phyloP scores from a whole-genome alignment of 2,329 filamentous ascomycete species.

The Trichoderma sp. region DNA sequence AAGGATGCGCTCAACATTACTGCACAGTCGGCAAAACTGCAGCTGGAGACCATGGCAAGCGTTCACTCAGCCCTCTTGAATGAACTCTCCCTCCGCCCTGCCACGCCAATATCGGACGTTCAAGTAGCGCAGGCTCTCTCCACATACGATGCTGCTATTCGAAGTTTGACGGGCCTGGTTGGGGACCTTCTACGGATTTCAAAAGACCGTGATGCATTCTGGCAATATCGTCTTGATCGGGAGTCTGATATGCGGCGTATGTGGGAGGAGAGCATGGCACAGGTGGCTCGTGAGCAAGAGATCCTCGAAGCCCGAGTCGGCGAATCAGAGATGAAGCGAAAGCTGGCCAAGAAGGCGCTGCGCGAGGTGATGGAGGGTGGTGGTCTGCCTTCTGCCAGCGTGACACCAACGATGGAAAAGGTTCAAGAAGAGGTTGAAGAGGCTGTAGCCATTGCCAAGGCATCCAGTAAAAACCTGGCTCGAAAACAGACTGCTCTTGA shows the following conservation, averaged over 20 bases:
- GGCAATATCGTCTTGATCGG: constrained; percentile 91
- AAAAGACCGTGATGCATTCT: constrained; percentile 91
- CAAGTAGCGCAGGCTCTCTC: constrained; percentile 75
- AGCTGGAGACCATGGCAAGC: constrained; percentile 85
- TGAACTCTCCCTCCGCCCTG: constrained; percentile 69
- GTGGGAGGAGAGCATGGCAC: constrained; percentile 99
- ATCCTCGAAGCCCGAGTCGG: constrained; percentile 84
- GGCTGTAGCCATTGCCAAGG: constrained; percentile 41
- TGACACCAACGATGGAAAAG: constrained; percentile 37
- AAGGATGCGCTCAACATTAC: constrained; percentile 98
- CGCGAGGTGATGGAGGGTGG: constrained; percentile 76
- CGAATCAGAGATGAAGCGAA: constrained; percentile 87
- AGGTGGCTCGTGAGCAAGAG: constrained; percentile 93
- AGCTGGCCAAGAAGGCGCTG: constrained; percentile 84
- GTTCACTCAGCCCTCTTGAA: constrained; percentile 80
- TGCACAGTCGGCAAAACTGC: constrained; percentile 89
- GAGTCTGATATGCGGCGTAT: constrained; percentile 90
- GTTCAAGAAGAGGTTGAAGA: constrained; percentile 41
- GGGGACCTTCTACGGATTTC: constrained; percentile 90
- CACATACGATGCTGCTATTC: constrained; percentile 88
- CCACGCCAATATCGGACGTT: constrained; percentile 73
- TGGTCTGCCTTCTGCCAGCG: constrained; percentile 41
- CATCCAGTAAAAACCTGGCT: constrained; percentile 47
- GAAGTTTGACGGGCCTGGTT: constrained; percentile 81
- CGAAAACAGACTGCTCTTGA: constrained; percentile 69